Base-by-base conservation (phyloP, 2,329 filamentous ascomycete genomes). In the Rutstroemia sydowiana region DNA sequence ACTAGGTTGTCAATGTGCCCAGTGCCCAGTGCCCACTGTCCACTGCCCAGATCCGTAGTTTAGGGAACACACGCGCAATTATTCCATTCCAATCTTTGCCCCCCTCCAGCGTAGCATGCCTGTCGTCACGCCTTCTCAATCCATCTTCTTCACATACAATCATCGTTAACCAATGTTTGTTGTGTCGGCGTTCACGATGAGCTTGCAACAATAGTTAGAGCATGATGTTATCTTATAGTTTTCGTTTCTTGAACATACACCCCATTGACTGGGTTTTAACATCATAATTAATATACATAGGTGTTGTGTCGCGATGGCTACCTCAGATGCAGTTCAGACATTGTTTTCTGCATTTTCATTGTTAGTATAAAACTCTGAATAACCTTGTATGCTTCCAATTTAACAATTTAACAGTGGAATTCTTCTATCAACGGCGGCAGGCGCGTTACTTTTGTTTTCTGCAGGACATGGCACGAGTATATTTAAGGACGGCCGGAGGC, bases 401-500 rank as follows among this genome's bases (percentile, higher is more conserved):
- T 41, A 63, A 47, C 34, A 26, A 28, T 23, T 46, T 3, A 47
- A 39, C 47, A 67, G 66, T 62, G 66, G 66, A 44, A 63, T 65
- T 43, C 50, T 68, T 52, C 57, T 67, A 34, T 60, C 65, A 47
- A 62, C 63, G 51, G 62, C 65, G 34, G 51, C 59, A 13, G 63
- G 61, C 46, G 59, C 62, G 16, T 55, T 64, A 54, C 58, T 66
- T 50, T 43, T 64, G 48, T 64, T 61, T 51, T 59, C 53, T 39
- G 63, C 57, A 49, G 61, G 61, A 45, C 57, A 66, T 66, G 63
- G 58, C 37, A 55, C 60, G 40, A 61, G 55, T 36, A 48, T 66
- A 37, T 61, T 63, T 50, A 58, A 65, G 61, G 65, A 67, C 60
- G 59, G 64, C 58, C 65, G 61, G 63, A 66, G 66, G 65, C 66